Evolutionary conservation across 371 early-diverging fungal genomes (phyloP).

Genomic region (Choanephora cucurbitarum): DNA sequence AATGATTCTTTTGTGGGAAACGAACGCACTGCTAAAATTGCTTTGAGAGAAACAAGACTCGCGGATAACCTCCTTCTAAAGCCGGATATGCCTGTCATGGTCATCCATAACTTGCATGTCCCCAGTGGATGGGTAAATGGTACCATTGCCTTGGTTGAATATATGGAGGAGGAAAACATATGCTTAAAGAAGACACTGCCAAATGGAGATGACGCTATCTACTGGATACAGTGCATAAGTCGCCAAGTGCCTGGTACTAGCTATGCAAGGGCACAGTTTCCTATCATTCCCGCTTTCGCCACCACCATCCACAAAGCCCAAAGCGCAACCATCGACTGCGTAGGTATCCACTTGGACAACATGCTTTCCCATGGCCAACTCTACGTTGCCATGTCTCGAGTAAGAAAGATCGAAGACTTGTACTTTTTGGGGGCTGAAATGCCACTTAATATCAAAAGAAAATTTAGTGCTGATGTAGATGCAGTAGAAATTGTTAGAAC

Average conservation of each 20-base stretch:
- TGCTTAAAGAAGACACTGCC: constrained; percentile 2
- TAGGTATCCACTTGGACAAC: not conserved
- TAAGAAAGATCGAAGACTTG: constrained; percentile 1
- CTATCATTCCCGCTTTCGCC: too few relatives aligned
- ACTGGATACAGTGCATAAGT: constrained; percentile 6
- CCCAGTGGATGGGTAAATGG: constrained; percentile 6
- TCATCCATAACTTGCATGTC: constrained; percentile 7
- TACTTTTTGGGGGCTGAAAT: constrained; percentile 2
- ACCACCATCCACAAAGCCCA: constrained; percentile 1
- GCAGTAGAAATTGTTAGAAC: not conserved
- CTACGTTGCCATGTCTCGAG: constrained; percentile 8
- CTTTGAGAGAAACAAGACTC: constrained; percentile 1
- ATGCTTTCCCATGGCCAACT: constrained; percentile 1
- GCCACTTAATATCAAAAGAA: not conserved
- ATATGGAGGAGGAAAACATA: constrained; percentile 9
- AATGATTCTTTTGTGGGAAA: not conserved
- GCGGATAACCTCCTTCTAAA: not conserved
- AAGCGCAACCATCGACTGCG: constrained; percentile 1
- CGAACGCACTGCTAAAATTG: not conserved
- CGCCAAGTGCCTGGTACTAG: constrained; percentile 3
- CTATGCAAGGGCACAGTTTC: constrained; percentile 3
- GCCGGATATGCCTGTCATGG: not conserved
- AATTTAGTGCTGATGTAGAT: not conserved
- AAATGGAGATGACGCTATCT: not conserved
- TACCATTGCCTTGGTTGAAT: not conserved